Evolutionary conservation across 1,139 yeast genomes (phyloP).

Genomic region (Yamadazyma blattariae): DNA sequence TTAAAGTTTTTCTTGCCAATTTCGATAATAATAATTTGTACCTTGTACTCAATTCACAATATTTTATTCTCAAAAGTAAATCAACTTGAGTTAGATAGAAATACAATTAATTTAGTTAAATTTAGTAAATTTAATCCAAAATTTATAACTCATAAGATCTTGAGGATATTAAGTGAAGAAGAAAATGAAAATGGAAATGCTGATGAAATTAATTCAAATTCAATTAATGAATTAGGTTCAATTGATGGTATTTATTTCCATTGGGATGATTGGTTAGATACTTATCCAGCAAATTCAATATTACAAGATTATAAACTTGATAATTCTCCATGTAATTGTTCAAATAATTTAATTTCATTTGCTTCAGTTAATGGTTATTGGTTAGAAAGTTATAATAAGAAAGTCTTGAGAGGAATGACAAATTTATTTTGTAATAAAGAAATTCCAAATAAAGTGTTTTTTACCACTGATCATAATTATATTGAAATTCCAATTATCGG

Average conservation of each 20-base stretch:
- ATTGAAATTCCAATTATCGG: constrained; percentile 31
- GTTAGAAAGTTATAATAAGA: constrained; percentile 33
- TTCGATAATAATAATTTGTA: constrained; percentile 14
- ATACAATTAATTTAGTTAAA: constrained; percentile 23
- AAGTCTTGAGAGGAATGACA: constrained; percentile 34
- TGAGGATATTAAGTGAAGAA: constrained; percentile 12
- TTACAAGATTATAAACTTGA: constrained; percentile 18
- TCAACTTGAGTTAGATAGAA: constrained; percentile 21
- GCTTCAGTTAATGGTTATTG: constrained; percentile 34
- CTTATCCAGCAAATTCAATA: constrained; percentile 23
- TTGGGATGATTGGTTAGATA: constrained; percentile 46
- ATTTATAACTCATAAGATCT: constrained; percentile 19
- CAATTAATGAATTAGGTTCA: background rate
- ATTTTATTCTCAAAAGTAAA: constrained; percentile 16
- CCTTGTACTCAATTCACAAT: constrained; percentile 13
- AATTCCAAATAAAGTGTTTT: constrained; percentile 26
- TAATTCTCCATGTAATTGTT: constrained; percentile 23
- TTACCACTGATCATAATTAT: constrained; percentile 24
- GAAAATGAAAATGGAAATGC: background rate
- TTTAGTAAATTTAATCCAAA: constrained; percentile 29
- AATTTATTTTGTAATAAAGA: constrained; percentile 33
- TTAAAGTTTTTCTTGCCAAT: constrained; percentile 18
- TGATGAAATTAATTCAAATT: background rate
- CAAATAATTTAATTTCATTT: constrained; percentile 17
- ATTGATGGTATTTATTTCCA: constrained; percentile 29